These are phyloP conservation scores for Picea abies DNA, from an alignment of 83 land plant genomes.

Conservation along the genomic window DNA sequence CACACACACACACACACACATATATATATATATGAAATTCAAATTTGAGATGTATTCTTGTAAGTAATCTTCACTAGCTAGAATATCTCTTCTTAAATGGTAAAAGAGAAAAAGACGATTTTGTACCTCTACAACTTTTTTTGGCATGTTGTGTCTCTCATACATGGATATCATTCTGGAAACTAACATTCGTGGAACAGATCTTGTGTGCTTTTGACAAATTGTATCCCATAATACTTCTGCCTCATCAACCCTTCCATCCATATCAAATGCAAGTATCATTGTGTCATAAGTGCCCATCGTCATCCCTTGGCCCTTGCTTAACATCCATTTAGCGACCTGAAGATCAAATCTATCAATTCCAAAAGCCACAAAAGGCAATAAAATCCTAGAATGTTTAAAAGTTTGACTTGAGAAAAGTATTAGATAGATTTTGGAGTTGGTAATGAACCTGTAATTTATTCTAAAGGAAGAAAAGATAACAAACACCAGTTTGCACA, in stretches of 20 bases:
- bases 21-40: not conserved
- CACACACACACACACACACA: not conserved
- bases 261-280: slow-evolving; percentile 83
- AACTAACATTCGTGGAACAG: slow-evolving; percentile 69
- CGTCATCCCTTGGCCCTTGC: slow-evolving; percentile 93
- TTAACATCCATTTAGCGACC: slow-evolving; percentile 96
- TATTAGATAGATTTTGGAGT: not conserved
- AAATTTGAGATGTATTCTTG: not conserved
- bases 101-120: not conserved
- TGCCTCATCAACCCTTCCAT: slow-evolving; percentile 85
- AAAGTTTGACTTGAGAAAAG: not conserved
- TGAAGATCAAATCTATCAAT: slow-evolving; percentile 25
- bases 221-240: slow-evolving; percentile 75
- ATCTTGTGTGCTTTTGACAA: slow-evolving; percentile 56
- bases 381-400: not conserved
- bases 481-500: not conserved
- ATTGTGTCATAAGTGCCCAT: slow-evolving; percentile 82
- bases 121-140: slow-evolving; percentile 79
- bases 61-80: not conserved
- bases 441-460: not conserved
- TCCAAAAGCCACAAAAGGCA: not conserved
- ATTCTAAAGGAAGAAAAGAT: not conserved
- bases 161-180: slow-evolving; percentile 73
- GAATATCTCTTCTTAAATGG: not conserved
- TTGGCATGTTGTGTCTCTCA: slow-evolving; percentile 67